Conservation (phyloP, 2,329 filamentous ascomycete species). For the Fusarium sulawesiense region DNA sequence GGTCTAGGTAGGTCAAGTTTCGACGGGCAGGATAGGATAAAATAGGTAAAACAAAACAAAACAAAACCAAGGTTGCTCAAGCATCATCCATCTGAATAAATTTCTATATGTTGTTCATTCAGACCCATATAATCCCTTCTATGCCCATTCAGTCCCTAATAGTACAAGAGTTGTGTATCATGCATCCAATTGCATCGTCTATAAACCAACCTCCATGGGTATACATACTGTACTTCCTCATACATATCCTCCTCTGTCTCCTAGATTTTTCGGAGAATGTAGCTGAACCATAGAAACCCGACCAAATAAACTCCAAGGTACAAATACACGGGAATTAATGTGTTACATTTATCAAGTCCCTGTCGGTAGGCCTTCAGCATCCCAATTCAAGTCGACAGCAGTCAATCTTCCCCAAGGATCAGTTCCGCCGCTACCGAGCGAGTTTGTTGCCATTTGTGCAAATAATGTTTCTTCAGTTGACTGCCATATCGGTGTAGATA, state of each 20-base stretch:
- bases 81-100: not conserved
- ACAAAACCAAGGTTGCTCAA: not conserved
- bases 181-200: not conserved
- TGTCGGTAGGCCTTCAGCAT: conserved; percentile 18
- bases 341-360: conserved; percentile 1
- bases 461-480: conserved; percentile 48
- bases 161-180: conserved; percentile 35
- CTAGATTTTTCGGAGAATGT: conserved; percentile 3
- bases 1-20: conserved; percentile 5
- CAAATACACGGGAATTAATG: not conserved
- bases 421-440: conserved; percentile 36
- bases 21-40: conserved; percentile 14
- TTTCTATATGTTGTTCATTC: not conserved
- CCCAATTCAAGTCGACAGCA: conserved; percentile 44
- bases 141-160: not conserved
- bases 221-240: conserved; percentile 24
- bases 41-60: not conserved
- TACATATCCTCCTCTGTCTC: conserved; percentile 26
- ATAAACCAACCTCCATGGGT: conserved; percentile 10
- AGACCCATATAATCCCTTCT: not conserved
- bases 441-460: conserved; percentile 42
- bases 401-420: conserved; percentile 49
- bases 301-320: conserved; percentile 4
- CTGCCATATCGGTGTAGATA: conserved; percentile 48
- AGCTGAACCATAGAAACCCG: conserved; percentile 5